Percentiles rank a stretch among this genome's conserved stretches.
phyloP scores from a whole-genome alignment of 306 rosid species.

The Hylodesmum podocarpum region DNA sequence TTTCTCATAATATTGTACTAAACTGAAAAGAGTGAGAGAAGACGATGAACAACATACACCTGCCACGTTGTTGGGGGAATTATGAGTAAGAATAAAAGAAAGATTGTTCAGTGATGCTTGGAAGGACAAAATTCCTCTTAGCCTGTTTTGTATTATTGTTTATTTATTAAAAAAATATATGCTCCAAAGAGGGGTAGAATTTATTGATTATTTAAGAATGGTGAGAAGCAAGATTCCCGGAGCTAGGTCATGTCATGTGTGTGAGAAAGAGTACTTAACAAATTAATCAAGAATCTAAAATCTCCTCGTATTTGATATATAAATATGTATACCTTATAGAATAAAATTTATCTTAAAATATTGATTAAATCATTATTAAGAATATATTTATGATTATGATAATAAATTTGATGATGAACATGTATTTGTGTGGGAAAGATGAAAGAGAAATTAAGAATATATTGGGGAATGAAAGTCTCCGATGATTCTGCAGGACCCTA shows the following conservation, averaged over 20 bases:
- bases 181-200: neutral
- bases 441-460: conserved; percentile 38
- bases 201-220: conserved; percentile 29
- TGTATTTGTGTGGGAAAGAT: neutral
- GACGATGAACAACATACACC: conserved; percentile 10
- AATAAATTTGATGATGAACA: neutral
- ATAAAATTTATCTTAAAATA: neutral
- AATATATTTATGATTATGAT: too few species aligned
- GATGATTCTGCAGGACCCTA: conserved; percentile 53
- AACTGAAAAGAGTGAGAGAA: too few species aligned
- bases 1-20: too few species aligned
- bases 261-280: conserved; percentile 4
- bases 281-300: conserved; percentile 6
- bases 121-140: conserved; percentile 21
- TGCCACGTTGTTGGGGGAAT: conserved; percentile 36
- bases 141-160: neutral
- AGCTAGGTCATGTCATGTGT: conserved; percentile 32
- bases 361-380: neutral
- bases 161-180: neutral
- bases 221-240: conserved; percentile 46
- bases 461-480: conserved; percentile 77
- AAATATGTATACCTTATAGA: neutral
- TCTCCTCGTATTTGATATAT: neutral
- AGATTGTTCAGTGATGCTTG: conserved; percentile 21
- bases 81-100: conserved; percentile 23